Evolutionary conservation across 768 basidiomycete species (phyloP).

Genomic region (Tulasnella sp.): DNA sequence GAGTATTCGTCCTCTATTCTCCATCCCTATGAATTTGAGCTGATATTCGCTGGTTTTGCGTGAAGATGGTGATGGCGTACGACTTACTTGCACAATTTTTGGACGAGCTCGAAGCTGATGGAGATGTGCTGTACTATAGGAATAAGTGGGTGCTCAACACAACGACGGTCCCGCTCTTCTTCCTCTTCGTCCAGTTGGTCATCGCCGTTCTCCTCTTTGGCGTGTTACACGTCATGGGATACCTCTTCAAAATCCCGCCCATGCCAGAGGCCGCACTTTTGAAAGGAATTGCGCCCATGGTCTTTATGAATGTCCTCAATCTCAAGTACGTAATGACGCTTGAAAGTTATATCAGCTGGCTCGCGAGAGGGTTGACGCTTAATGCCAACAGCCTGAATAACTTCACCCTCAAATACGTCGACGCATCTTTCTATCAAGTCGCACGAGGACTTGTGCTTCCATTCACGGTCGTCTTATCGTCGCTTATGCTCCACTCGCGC

Average conservation of each 20-base stretch:
- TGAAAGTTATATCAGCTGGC: background rate
- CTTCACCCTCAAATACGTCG: slow-evolving; percentile 86
- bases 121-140: slow-evolving; percentile 31
- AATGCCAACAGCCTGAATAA: slow-evolving; percentile 58
- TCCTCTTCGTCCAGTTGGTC: slow-evolving; percentile 67
- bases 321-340: slow-evolving; percentile 46
- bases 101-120: background rate
- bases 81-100: background rate
- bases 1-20: slow-evolving; percentile 29
- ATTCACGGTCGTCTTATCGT: slow-evolving; percentile 85
- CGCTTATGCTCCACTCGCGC: slow-evolving; percentile 58
- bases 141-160: slow-evolving; percentile 86
- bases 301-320: slow-evolving; percentile 68
- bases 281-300: slow-evolving; percentile 66
- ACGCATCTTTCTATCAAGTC: slow-evolving; percentile 91
- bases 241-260: slow-evolving; percentile 38
- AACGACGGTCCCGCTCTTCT: slow-evolving; percentile 71
- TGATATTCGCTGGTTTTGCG: background rate
- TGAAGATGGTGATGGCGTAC: slow-evolving; percentile 95
- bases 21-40: background rate
- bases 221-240: slow-evolving; percentile 45
- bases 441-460: slow-evolving; percentile 90
- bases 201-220: slow-evolving; percentile 74
- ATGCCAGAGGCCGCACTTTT: slow-evolving; percentile 41
- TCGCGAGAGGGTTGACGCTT: background rate